Conservation (phyloP, 2,329 filamentous ascomycete species). For the Diaporthe sp. region DNA sequence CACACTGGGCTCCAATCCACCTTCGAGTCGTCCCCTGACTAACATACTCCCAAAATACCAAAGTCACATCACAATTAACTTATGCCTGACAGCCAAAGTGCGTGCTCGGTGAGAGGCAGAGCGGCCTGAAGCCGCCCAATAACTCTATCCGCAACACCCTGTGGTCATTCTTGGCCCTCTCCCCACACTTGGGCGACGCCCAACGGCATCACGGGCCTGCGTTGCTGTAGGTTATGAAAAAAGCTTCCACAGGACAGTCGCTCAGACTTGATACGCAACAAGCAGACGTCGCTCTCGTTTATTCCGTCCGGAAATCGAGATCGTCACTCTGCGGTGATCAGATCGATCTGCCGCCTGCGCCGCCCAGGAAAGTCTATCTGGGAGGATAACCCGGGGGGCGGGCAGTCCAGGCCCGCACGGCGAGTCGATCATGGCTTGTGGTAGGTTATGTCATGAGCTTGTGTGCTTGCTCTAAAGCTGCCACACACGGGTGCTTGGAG, state of each 20-base stretch:
- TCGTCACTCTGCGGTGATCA: not conserved
- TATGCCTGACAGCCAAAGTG: not conserved
- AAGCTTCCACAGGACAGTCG: constrained; percentile 10
- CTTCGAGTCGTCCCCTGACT: not conserved
- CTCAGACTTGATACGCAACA: constrained; percentile 3
- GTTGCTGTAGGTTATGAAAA: not conserved
- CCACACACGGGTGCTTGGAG: not conserved
- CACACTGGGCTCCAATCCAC: not conserved
- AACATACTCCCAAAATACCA: not conserved
- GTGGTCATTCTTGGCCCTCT: not conserved
- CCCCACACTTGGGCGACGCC: not conserved
- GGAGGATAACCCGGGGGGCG: not conserved
- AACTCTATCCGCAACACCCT: constrained; percentile 17
- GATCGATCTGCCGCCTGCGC: constrained; percentile 3
- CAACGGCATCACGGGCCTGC: constrained; percentile 4
- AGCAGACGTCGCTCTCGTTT: constrained; percentile 8
- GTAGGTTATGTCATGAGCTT: not conserved
- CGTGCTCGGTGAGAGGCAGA: not conserved
- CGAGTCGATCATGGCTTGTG: not conserved
- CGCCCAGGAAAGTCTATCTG: not conserved
- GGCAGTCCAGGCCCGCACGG: not conserved
- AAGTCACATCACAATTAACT: too few species aligned
- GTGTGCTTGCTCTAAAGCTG: not conserved
- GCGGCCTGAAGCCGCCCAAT: not conserved
- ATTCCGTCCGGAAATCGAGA: constrained; percentile 6